These are phyloP conservation scores for Byssothecium circinans DNA, from an alignment of 2,329 filamentous ascomycete species.

Conservation along the genomic window DNA sequence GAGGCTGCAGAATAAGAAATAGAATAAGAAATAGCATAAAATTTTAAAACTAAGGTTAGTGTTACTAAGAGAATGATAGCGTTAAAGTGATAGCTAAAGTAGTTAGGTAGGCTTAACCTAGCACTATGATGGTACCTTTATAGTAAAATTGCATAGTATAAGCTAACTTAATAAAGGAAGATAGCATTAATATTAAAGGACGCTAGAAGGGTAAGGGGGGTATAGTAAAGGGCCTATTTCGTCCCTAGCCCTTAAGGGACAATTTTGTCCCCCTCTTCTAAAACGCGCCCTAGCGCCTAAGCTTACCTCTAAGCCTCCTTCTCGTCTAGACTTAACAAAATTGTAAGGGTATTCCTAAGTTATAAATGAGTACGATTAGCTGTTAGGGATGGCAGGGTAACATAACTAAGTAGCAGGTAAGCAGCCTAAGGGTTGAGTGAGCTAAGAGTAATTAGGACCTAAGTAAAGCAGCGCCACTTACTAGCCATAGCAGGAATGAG, in stretches of 20 bases:
- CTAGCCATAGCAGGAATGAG: constrained; percentile 10
- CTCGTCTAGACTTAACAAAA: constrained; percentile 13
- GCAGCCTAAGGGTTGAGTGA: constrained; percentile 12
- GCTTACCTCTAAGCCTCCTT: constrained; percentile 7
- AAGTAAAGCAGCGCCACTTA: constrained; percentile 15
- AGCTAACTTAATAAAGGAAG: constrained; percentile 7
- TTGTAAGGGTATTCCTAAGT: constrained; percentile 2
- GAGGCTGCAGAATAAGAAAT: constrained; percentile 4
- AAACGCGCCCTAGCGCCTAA: constrained; percentile 8
- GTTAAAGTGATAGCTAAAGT: constrained; percentile 10
- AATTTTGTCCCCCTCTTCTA: constrained; percentile 6
- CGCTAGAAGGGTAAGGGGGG: constrained; percentile 1
- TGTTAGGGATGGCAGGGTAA: constrained; percentile 8
- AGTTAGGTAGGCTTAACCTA: constrained; percentile 11
- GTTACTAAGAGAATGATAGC: constrained; percentile 10
- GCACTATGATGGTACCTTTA: constrained; percentile 10
- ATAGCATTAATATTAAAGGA: not conserved
- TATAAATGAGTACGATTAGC: constrained; percentile 11
- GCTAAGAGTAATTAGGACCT: constrained; percentile 10
- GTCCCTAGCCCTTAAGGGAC: constrained; percentile 4
- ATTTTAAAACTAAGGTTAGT: constrained; percentile 7
- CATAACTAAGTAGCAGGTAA: constrained; percentile 12
- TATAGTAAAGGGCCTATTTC: constrained; percentile 5
- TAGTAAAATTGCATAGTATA: constrained; percentile 13
- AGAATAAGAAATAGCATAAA: constrained; percentile 8